Evolutionary conservation across 2,329 filamentous ascomycete genomes (phyloP).

Genomic region (Fusarium ambrosium): DNA sequence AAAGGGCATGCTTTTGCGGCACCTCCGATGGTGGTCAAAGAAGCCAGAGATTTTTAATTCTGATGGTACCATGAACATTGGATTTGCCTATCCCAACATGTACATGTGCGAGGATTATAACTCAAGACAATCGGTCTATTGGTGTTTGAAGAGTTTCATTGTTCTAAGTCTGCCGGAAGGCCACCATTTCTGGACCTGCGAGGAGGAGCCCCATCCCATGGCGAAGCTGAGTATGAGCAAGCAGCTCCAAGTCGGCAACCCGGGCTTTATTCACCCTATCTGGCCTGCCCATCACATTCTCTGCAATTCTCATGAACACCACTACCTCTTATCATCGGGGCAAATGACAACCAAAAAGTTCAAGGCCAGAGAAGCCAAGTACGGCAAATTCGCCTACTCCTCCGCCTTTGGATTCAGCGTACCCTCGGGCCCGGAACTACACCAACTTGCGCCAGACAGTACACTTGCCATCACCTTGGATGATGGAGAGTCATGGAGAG

Average conservation of each 20-base stretch:
- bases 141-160: slow-evolving; percentile 65
- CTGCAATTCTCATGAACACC: slow-evolving; percentile 48
- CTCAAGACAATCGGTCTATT: slow-evolving; percentile 67
- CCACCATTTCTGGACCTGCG: slow-evolving; percentile 32
- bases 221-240: background rate
- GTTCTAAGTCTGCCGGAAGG: slow-evolving; percentile 53
- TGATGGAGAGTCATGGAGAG: slow-evolving; percentile 45
- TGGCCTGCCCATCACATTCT: slow-evolving; percentile 56
- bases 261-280: slow-evolving; percentile 8
- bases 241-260: background rate
- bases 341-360: slow-evolving; percentile 26
- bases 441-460: slow-evolving; percentile 47
- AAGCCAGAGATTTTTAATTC: slow-evolving; percentile 57
- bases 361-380: slow-evolving; percentile 51
- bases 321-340: slow-evolving; percentile 21
- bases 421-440: slow-evolving; percentile 48
- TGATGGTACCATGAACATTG: slow-evolving; percentile 64
- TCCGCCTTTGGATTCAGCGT: slow-evolving; percentile 59
- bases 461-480: slow-evolving; percentile 42
- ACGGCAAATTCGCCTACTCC: slow-evolving; percentile 60
- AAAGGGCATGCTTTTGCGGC: slow-evolving; percentile 63
- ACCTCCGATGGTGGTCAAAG: slow-evolving; percentile 64
- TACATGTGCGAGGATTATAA: slow-evolving; percentile 68
- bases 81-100: slow-evolving; percentile 59
- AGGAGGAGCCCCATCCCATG: slow-evolving; percentile 27